Conservation (phyloP, 2,329 filamentous ascomycete species). For the Colletotrichum gloeosporioides region DNA sequence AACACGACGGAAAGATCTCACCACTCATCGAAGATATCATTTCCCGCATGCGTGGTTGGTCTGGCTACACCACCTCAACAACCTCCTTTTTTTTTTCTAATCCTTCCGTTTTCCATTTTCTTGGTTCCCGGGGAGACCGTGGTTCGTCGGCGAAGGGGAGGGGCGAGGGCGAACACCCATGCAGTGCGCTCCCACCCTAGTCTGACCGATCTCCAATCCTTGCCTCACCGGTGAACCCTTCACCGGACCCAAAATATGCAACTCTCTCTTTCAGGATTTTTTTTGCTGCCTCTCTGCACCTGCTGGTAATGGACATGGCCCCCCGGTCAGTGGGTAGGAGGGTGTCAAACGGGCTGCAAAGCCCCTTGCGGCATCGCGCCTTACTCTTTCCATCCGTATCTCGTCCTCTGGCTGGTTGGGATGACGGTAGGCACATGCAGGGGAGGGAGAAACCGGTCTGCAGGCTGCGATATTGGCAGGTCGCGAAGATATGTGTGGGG, state of each 20-base stretch:
- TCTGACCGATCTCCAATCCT: slow-evolving; percentile 15
- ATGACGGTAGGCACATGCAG: background rate
- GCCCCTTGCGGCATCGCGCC: background rate
- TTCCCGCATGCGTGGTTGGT: background rate
- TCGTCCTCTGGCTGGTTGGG: background rate
- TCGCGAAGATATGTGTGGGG: background rate
- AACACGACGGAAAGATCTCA: background rate
- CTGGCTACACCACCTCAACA: background rate
- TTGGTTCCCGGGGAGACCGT: background rate
- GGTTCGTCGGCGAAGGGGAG: background rate
- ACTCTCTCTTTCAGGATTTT: background rate
- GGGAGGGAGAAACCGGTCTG: background rate
- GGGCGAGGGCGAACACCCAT: background rate
- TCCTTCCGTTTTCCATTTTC: background rate
- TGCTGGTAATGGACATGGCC: background rate
- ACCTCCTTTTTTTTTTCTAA: background rate
- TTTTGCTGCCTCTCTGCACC: background rate
- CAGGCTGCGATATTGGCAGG: background rate
- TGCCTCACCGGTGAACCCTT: background rate
- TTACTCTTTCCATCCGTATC: background rate
- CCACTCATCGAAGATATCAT: background rate
- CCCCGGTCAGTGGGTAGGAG: background rate
- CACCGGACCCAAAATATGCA: background rate
- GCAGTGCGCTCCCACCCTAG: background rate
- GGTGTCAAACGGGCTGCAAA: background rate